Percentiles rank a stretch among this genome's conserved stretches.
Conservation (phyloP, 2,329 filamentous ascomycete genomes). For the Colletotrichum caudatum region DNA sequence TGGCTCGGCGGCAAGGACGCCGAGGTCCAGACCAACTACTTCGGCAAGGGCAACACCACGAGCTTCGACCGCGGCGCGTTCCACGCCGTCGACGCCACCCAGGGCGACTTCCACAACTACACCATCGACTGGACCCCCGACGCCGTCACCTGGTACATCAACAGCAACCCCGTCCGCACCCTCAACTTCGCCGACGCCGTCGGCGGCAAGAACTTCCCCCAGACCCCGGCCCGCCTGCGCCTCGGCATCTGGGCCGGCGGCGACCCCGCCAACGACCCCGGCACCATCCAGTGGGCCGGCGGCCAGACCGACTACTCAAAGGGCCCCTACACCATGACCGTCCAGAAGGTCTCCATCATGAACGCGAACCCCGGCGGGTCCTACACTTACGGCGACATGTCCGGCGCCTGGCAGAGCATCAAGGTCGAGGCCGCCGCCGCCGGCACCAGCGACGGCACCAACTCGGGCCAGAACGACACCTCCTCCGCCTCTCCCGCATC, state of each 20-base stretch:
- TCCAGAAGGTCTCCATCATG: constrained; percentile 60
- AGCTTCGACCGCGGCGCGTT: constrained; percentile 73
- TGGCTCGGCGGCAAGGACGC: constrained; percentile 77
- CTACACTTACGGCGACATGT: constrained; percentile 46
- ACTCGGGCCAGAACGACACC: constrained; percentile 38
- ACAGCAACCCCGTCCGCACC: constrained; percentile 65
- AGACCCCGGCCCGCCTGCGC: constrained; percentile 67
- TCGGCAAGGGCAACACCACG: constrained; percentile 76
- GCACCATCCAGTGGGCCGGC: constrained; percentile 66
- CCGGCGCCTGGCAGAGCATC: constrained; percentile 46
- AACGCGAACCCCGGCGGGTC: constrained; percentile 53
- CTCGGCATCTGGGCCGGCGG: constrained; percentile 59
- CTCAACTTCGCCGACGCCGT: constrained; percentile 60
- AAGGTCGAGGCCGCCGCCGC: constrained; percentile 31
- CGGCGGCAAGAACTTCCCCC: constrained; percentile 66
- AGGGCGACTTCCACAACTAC: constrained; percentile 62
- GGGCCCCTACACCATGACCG: constrained; percentile 69
- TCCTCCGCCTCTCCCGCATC: constrained; percentile 17
- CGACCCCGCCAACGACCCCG: constrained; percentile 52
- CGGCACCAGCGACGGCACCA: constrained; percentile 28
- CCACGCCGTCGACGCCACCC: constrained; percentile 59
- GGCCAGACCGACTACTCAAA: constrained; percentile 54
- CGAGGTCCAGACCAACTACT: constrained; percentile 88
- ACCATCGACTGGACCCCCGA: constrained; percentile 68
- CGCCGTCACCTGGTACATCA: constrained; percentile 66